Conservation (phyloP, 2,329 filamentous ascomycete genomes). For the Colletotrichum sojae region DNA sequence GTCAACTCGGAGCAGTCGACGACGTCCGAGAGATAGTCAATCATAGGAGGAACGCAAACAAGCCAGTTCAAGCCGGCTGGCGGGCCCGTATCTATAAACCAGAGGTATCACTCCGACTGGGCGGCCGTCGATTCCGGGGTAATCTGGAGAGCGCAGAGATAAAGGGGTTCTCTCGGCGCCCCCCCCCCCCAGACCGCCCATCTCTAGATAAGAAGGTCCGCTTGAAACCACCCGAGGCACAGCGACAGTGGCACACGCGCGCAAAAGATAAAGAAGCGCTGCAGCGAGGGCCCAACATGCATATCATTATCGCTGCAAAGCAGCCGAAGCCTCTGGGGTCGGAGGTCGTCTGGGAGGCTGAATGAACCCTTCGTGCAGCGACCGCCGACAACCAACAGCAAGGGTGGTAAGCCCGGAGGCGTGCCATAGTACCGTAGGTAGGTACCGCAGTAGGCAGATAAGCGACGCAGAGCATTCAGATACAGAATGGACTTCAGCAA, state of each 20-base stretch:
- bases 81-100: not conserved
- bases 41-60: not conserved
- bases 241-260: not conserved
- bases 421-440: not conserved
- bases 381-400: not conserved
- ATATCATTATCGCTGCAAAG: slow-evolving; percentile 17
- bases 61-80: not conserved
- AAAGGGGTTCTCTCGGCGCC: not conserved
- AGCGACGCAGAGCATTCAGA: not conserved
- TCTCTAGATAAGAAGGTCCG: slow-evolving; percentile 31
- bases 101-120: slow-evolving; percentile 3
- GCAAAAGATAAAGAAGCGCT: slow-evolving; percentile 29
- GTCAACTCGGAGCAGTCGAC: not conserved
- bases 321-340: not conserved
- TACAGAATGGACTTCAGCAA: not conserved
- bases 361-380: slow-evolving; percentile 1
- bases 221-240: slow-evolving; percentile 11
- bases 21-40: not conserved
- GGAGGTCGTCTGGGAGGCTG: slow-evolving; percentile 8
- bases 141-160: slow-evolving; percentile 22
- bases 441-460: not conserved
- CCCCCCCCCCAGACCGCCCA: slow-evolving; percentile 25
- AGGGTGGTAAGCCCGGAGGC: slow-evolving; percentile 11
- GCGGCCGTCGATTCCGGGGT: slow-evolving; percentile 4
- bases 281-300: slow-evolving; percentile 17